A percentile compares a stretch with the other conserved stretches of the same genome.
Evolutionary conservation across 805 yeast species (phyloP).

Genomic region (Hanseniaspora lindneri): DNA sequence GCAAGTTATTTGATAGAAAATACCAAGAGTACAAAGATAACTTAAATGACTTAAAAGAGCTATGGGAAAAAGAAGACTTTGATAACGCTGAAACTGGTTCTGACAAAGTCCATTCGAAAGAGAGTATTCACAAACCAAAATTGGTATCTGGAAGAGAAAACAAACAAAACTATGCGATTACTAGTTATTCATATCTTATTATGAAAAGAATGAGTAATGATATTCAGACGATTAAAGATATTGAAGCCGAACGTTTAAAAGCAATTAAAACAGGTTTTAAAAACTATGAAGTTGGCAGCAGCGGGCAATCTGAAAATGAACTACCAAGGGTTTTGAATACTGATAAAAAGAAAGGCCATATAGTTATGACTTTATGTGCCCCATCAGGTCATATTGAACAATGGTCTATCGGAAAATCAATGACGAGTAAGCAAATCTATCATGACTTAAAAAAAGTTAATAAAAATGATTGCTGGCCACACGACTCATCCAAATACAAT

Average conservation of each 20-base stretch:
- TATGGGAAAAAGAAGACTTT: conserved; percentile 15
- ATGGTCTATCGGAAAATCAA: conserved; percentile 76
- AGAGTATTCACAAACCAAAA: neutral
- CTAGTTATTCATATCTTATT: conserved; percentile 63
- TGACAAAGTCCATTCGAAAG: neutral
- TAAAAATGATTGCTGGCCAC: conserved; percentile 83
- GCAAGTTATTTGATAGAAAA: conserved; percentile 54
- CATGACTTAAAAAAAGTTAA: conserved; percentile 81
- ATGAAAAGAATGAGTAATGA: conserved; percentile 48
- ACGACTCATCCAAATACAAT: conserved; percentile 45
- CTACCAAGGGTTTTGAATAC: conserved; percentile 56
- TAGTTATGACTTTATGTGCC: conserved; percentile 65
- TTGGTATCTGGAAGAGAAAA: conserved; percentile 54
- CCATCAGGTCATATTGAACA: conserved; percentile 70
- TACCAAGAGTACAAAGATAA: conserved; percentile 56
- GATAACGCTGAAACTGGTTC: conserved; percentile 26
- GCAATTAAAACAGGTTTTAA: conserved; percentile 5
- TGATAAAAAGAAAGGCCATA: conserved; percentile 60
- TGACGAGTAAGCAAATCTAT: conserved; percentile 53
- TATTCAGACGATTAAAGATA: conserved; percentile 30
- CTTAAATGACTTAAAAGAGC: conserved; percentile 30
- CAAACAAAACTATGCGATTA: conserved; percentile 57
- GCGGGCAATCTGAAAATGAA: too few species aligned
- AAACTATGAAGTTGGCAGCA: conserved; percentile 22
- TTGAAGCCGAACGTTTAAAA: conserved; percentile 32